Base-by-base conservation (phyloP, 495 filamentous ascomycete species). In the Hyaloscypha hepaticicola region DNA sequence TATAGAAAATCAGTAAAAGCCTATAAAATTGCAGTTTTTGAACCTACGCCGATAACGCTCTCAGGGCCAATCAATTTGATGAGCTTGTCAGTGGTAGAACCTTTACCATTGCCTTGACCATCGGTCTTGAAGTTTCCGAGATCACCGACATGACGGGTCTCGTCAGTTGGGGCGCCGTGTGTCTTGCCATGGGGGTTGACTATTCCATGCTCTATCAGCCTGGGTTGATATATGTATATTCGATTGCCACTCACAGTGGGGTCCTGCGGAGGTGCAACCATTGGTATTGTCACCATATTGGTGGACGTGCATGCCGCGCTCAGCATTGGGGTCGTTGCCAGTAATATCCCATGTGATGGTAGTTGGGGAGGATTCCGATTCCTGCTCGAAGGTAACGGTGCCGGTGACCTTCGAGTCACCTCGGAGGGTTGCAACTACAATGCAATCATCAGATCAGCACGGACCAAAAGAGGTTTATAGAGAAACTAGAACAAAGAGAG, bases 221-320 rank as follows among this genome's bases (percentile, higher is more conserved):
- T 49, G 59, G 19, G 7, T 38, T 22, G 31, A 48, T 53, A 25
- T 25, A 60, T 57, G 11, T n/a, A 38, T 48, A 21, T 50, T 55
- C 26, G 22, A 19, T 14, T n/a, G 14, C 34, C 28, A 79, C 90
- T 73, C 85, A 95, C 92, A 98, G 80, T 99, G 95, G 71, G 95
- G 93, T 50, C 95, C 95, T 58, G 95, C 95, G 64, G 89, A 93
- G 63, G 95, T 98, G 88, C 95, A 99, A 77, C 96, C 95, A 80
- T 98, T 99, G 83, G 96, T 97, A 85, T 97, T 98, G 86, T 97
- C 95, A 77, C 96, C 95, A 74, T 96, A 99, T 80, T 95, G 90
- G 83, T 98, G 95, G 74, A 98, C 88, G 84, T 98, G 96, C 84
- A 97, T 89, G 78, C 89, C 95, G 81, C 96, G 92, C 88, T 94